A percentile compares a stretch with the other conserved stretches of the same genome.
Evolutionary conservation across 306 rosid species (phyloP).

Genomic region (Lithocarpus polystachyus): DNA sequence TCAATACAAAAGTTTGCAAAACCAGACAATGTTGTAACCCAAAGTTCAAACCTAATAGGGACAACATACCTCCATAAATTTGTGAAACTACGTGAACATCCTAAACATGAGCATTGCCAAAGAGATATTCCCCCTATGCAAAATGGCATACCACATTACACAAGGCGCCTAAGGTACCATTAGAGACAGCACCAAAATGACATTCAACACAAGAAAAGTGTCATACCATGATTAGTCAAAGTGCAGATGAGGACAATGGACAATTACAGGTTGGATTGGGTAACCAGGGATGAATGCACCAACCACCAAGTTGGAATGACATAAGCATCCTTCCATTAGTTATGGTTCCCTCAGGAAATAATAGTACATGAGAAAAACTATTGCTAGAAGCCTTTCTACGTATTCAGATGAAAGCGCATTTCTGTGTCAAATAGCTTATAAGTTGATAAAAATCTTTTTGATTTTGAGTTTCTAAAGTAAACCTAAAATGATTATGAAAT

Average conservation of each 20-base stretch:
- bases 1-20: constrained; percentile 1
- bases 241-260: constrained; percentile 94
- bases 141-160: constrained; percentile 19
- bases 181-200: constrained; percentile 18
- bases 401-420: constrained; percentile 83
- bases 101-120: constrained; percentile 79
- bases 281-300: constrained; percentile 88
- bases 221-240: constrained; percentile 97
- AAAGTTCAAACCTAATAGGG: background rate
- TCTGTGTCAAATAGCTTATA: constrained; percentile 94
- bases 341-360: constrained; percentile 99
- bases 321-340: constrained; percentile 85
- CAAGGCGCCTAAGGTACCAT: constrained; percentile 13
- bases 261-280: constrained; percentile 83
- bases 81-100: constrained; percentile 96
- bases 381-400: constrained; percentile 89
- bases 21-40: background rate
- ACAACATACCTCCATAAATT: constrained; percentile 77
- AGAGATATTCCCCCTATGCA: constrained; percentile 77
- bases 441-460: constrained; percentile 39
- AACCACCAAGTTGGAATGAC: constrained; percentile 94
- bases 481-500: background rate
- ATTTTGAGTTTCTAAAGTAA: background rate
- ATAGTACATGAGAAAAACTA: constrained; percentile 82
- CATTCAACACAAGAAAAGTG: constrained; percentile 18